Conservation (phyloP, 2,329 filamentous ascomycete species). For the Fusarium sp. region DNA sequence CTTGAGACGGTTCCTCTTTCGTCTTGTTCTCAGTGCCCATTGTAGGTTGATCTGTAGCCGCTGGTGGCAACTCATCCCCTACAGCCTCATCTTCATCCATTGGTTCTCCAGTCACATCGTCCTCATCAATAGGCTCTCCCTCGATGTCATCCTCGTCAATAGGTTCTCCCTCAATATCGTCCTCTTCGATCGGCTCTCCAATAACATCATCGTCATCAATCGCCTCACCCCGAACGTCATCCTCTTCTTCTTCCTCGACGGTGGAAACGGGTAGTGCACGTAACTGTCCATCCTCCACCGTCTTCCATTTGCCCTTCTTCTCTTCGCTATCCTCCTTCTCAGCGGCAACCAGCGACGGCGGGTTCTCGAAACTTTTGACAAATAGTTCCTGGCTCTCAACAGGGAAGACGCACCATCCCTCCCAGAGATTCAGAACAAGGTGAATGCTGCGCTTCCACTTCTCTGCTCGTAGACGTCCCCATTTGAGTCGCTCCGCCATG, state of each 20-base stretch:
- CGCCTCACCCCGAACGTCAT: conserved; percentile 59
- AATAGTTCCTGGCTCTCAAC: conserved; percentile 78
- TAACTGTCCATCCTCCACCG: conserved; percentile 51
- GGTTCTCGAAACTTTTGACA: conserved; percentile 74
- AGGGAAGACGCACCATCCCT: conserved; percentile 77
- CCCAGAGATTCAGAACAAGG: conserved; percentile 75
- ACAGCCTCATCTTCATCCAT: conserved; percentile 56
- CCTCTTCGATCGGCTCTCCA: conserved; percentile 57
- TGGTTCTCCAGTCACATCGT: conserved; percentile 54
- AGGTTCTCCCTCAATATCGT: conserved; percentile 58
- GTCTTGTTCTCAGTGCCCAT: conserved; percentile 27
- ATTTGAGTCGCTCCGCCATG: conserved; percentile 75
- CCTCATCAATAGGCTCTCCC: conserved; percentile 56
- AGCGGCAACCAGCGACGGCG: conserved; percentile 57
- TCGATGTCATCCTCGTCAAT: conserved; percentile 60
- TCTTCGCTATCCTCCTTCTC: conserved; percentile 42
- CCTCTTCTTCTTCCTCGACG: conserved; percentile 50
- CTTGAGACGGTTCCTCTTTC: conserved; percentile 21
- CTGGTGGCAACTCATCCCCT: conserved; percentile 41
- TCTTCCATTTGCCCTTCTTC: conserved; percentile 59
- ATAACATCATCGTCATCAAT: conserved; percentile 56
- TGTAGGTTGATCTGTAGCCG: conserved; percentile 22
- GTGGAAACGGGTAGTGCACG: conserved; percentile 36
- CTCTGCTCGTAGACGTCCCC: conserved; percentile 84
- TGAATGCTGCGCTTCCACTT: conserved; percentile 84